Evolutionary conservation across 441 rosid genomes (phyloP), one percentile per base, ranked within the genome.

Genomic region (Brassica hybrid): DNA sequence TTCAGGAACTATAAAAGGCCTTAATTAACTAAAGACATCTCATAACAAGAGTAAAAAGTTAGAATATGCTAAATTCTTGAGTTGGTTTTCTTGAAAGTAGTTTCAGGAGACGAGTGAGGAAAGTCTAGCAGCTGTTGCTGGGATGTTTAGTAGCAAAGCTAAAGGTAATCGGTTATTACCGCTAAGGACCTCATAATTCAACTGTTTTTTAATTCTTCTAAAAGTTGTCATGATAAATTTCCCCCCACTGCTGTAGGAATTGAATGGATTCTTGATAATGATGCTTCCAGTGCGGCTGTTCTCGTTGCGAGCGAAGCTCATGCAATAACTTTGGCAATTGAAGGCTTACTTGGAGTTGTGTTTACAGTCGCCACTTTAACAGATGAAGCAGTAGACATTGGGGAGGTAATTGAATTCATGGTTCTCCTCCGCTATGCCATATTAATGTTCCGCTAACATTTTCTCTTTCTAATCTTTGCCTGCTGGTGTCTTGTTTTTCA

Each of bases 121-220:
- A 85, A 94, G 95, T 87, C 85, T 96, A 82, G 87, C 91, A 50
- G 98, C 99, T 82, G 98, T 96, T 83, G 98, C 99, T 16, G 99
- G 98, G 89, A 96, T 96, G 99, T 96, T 96, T 86, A 96, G 90
- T 85, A 96, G 99, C 94, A 96, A 96, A 88, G 98, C 99, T 65
- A 96, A 94, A 93, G 99, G 99, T 96, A 82, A 76, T 81, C 66
- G 69, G 52, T 78, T 72, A 62, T 45, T 52, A 9, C 61, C 61
- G 54, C 8, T 64, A 1, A 25, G 65, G 25, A 65, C 48, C 17
- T 11, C 74, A 45, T 13, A 69, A 16, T 54, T 54, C 10, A 1
- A 3, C 25, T 17, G 3, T 23, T 13, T 13, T 62, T 57, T 38
- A 38, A 9, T 27, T 54, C 25, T 69, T 57, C 10, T 50, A 32